phyloP scores from a whole-genome alignment of 129 eudicot genomes.

The Kitagawia praeruptora region DNA sequence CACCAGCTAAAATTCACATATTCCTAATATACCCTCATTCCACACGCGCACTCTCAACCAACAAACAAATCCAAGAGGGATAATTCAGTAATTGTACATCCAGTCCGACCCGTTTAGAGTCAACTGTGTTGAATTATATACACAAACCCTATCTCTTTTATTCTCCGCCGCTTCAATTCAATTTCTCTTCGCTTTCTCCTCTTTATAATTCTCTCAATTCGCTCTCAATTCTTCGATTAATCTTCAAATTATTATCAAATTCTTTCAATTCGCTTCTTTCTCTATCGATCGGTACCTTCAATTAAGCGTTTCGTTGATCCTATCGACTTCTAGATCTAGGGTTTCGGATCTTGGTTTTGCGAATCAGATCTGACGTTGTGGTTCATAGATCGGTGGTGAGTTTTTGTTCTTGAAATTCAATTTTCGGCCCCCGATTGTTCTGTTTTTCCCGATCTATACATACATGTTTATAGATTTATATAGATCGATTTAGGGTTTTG shows the following conservation, averaged over 20 bases:
- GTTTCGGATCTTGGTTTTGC: constrained; percentile 17
- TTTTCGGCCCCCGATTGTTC: not conserved
- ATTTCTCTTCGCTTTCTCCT: constrained; percentile 11
- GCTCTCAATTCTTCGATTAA: constrained; percentile 5
- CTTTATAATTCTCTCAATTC: constrained; percentile 17
- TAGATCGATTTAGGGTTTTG: not conserved
- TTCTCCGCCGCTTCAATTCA: not conserved
- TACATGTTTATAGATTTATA: not conserved
- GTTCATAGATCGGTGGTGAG: constrained; percentile 12
- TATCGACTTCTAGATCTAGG: constrained; percentile 32
- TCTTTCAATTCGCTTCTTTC: constrained; percentile 23
- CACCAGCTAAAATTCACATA: not conserved
- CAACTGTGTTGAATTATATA: not conserved
- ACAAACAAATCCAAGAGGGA: not conserved
- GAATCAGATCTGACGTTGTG: constrained; percentile 18
- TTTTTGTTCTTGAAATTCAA: not conserved
- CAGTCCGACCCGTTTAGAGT: constrained; percentile 17
- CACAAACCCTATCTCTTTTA: constrained; percentile 26
- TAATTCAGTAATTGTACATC: not conserved
- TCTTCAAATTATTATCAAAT: constrained; percentile 14
- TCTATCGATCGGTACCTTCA: constrained; percentile 31
- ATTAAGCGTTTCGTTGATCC: constrained; percentile 18
- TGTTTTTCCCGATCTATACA: not conserved
- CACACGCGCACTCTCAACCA: not conserved
- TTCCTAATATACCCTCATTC: not conserved